These are phyloP conservation scores for Stenocarpella maydis DNA, from an alignment of 2,329 filamentous ascomycete genomes.

Conservation along the genomic window DNA sequence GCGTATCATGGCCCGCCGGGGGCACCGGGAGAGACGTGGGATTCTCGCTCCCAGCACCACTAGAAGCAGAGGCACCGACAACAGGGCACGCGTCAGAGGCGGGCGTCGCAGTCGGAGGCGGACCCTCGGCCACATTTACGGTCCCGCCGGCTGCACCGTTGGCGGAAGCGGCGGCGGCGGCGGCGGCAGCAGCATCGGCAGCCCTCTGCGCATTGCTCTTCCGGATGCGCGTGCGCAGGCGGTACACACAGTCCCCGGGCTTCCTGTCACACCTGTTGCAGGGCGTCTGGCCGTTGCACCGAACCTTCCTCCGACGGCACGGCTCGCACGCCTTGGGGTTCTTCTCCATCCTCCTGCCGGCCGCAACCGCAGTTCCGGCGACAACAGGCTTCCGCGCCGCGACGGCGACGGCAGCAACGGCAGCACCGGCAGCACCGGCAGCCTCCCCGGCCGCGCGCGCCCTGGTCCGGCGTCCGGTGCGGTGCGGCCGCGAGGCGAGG, in stretches of 20 bases:
- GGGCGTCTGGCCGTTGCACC: slow-evolving; percentile 34
- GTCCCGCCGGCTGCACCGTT: not conserved
- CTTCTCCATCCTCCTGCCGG: slow-evolving; percentile 32
- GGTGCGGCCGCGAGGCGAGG: not conserved
- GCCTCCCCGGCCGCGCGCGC: not conserved
- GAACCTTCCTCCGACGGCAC: slow-evolving; percentile 35
- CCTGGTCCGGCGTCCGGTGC: not conserved
- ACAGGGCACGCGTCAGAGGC: not conserved
- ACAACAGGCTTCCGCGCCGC: no score
- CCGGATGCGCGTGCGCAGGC: slow-evolving; percentile 35
- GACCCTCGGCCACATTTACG: not conserved
- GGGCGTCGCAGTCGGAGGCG: not conserved
- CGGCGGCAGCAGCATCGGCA: slow-evolving; percentile 9
- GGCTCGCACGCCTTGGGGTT: slow-evolving; percentile 36
- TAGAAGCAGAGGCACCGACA: not conserved
- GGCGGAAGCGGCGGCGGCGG: not conserved
- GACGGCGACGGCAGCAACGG: no score
- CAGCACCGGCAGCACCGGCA: not conserved
- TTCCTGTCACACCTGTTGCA: slow-evolving; percentile 35
- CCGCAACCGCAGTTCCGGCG: no score
- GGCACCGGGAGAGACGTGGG: not conserved
- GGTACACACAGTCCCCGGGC: slow-evolving; percentile 34
- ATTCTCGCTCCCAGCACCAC: slow-evolving; percentile 4
- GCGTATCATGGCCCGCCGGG: not conserved
- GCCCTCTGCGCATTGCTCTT: slow-evolving; percentile 29